These are phyloP conservation scores for Inosperma sp. DNA, from an alignment of 768 basidiomycete genomes.

Conservation along the genomic window DNA sequence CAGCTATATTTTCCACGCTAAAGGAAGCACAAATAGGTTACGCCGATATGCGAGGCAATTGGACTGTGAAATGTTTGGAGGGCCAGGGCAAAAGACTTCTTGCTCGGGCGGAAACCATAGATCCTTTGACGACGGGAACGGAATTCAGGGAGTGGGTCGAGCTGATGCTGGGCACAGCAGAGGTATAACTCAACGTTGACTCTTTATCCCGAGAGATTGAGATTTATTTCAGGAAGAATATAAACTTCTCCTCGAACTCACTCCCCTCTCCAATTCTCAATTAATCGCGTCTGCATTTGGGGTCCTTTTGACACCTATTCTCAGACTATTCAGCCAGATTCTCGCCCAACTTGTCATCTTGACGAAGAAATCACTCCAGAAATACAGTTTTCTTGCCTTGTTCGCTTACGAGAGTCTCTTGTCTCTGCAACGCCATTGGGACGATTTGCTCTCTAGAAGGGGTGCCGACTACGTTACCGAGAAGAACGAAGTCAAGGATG, in stretches of 20 bases:
- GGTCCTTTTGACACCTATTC: constrained; percentile 59
- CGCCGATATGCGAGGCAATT: constrained; percentile 80
- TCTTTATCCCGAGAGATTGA: neutral
- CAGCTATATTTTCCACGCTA: constrained; percentile 56
- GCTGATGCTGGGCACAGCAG: constrained; percentile 57
- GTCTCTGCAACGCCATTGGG: constrained; percentile 59
- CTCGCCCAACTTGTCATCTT: constrained; percentile 57
- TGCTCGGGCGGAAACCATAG: constrained; percentile 65
- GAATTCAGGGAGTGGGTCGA: constrained; percentile 74
- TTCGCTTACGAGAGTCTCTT: constrained; percentile 61
- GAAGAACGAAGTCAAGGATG: constrained; percentile 69
- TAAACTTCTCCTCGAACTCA: constrained; percentile 56
- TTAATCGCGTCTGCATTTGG: constrained; percentile 55
- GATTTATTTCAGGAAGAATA: constrained; percentile 55
- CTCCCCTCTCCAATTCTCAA: constrained; percentile 49
- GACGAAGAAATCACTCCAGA: constrained; percentile 73
- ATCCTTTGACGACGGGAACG: constrained; percentile 58
- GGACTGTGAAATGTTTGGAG: constrained; percentile 74
- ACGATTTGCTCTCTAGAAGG: constrained; percentile 53
- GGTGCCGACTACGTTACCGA: constrained; percentile 41
- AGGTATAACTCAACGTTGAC: constrained; percentile 36
- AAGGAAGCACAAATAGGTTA: constrained; percentile 78
- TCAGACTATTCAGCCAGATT: constrained; percentile 60
- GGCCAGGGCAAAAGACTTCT: constrained; percentile 62
- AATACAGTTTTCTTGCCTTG: constrained; percentile 76